A percentile compares a stretch with the other conserved stretches of the same genome.
Evolutionary conservation across 495 filamentous ascomycete genomes (phyloP).

Genomic region (Xylaria acuta): DNA sequence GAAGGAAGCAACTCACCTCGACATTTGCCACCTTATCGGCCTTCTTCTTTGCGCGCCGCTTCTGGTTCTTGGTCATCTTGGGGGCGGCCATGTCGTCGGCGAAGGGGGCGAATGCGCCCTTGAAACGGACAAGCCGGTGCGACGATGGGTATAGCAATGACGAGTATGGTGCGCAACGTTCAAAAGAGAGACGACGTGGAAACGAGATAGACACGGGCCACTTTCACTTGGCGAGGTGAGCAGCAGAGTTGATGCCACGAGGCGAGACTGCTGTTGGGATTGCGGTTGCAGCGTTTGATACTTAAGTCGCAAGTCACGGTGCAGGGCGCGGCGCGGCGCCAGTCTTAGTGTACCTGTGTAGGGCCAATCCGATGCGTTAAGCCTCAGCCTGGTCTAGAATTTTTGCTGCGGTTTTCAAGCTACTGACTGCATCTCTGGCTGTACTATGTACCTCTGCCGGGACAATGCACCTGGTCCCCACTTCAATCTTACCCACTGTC

Average conservation of each 20-base stretch:
- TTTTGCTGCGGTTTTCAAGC: not conserved
- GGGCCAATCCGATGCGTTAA: not conserved
- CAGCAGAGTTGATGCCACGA: not conserved
- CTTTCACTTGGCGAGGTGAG: not conserved
- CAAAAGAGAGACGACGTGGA: not conserved
- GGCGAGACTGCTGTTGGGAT: not conserved
- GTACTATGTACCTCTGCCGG: not conserved
- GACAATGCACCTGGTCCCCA: not conserved
- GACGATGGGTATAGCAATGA: not conserved
- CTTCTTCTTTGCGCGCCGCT: slow-evolving; percentile 89
- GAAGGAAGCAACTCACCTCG: slow-evolving; percentile 41
- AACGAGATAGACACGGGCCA: not conserved
- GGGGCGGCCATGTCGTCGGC: slow-evolving; percentile 56
- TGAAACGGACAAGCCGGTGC: slow-evolving; percentile 3
- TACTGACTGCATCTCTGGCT: slow-evolving; percentile 4
- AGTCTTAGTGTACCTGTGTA: not conserved
- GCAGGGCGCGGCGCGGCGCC: not conserved
- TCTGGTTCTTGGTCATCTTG: slow-evolving; percentile 84
- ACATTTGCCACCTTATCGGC: slow-evolving; percentile 71
- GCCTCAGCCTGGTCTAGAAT: not conserved
- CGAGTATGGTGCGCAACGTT: not conserved
- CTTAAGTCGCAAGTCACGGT: slow-evolving; percentile 8
- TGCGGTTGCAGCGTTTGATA: not conserved
- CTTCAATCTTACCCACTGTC: slow-evolving; percentile 4
- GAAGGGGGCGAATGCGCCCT: slow-evolving; percentile 19